These are phyloP conservation scores for Xerocomellus amylosporus DNA, from an alignment of 768 basidiomycete genomes.

Conservation along the genomic window DNA sequence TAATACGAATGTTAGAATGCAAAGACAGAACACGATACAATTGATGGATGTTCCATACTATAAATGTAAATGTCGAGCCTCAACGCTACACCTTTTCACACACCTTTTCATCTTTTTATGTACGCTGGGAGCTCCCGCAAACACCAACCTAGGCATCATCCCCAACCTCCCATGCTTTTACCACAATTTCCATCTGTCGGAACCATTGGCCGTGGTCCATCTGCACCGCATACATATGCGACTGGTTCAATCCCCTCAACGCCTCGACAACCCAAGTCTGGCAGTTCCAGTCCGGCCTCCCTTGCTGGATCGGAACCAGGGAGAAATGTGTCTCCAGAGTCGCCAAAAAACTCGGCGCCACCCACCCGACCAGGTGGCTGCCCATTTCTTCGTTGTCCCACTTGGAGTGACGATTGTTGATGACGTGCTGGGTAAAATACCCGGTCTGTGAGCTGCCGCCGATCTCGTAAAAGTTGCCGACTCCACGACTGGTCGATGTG, in stretches of 20 bases:
- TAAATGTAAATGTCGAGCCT: neutral
- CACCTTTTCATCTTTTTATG: no score
- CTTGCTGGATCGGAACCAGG: constrained; percentile 1
- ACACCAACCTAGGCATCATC: no score
- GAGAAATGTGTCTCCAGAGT: constrained; percentile 2
- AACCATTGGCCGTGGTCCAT: neutral
- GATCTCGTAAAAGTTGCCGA: constrained; percentile 12
- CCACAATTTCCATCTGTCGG: constrained; percentile 4
- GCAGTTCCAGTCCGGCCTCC: constrained; percentile 3
- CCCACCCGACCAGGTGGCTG: constrained; percentile 1
- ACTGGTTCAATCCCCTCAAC: constrained; percentile 1
- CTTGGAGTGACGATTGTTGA: neutral
- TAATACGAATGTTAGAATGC: no score
- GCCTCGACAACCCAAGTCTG: constrained; percentile 9
- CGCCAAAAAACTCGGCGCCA: neutral
- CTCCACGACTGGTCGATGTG: neutral
- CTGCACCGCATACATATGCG: constrained; percentile 11
- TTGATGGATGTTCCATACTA: neutral
- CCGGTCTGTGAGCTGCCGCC: neutral
- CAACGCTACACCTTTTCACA: neutral
- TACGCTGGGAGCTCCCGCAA: no score
- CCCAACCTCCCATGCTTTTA: no score
- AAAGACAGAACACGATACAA: neutral
- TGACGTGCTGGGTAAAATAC: neutral
- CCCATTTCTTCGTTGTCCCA: constrained; percentile 4